phyloP scores from a whole-genome alignment of 2,329 filamentous ascomycete genomes.

The Nothopassalora personata region DNA sequence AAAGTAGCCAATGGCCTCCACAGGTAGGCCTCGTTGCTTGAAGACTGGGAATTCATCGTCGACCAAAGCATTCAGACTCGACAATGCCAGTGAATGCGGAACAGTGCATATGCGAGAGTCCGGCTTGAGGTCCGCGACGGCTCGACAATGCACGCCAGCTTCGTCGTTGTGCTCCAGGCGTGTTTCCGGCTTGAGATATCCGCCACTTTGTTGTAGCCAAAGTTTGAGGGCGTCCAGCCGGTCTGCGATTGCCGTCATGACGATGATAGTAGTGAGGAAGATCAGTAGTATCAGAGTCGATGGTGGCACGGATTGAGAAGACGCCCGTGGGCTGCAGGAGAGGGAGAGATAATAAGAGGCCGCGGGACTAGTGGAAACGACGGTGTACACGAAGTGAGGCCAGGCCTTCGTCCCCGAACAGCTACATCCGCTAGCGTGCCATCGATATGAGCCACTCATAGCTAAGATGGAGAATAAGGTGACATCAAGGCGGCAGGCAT shows the following conservation, averaged over 20 bases:
- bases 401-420: too few species aligned
- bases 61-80: conserved; percentile 34
- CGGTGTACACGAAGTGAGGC: too few species aligned
- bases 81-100: conserved; percentile 32
- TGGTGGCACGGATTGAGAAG: too few species aligned
- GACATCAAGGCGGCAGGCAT: too few species aligned
- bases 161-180: conserved; percentile 20
- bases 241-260: neutral
- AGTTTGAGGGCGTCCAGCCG: conserved; percentile 21
- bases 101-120: conserved; percentile 23
- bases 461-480: too few species aligned
- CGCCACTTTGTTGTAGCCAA: conserved; percentile 31
- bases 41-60: conserved; percentile 32
- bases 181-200: conserved; percentile 27
- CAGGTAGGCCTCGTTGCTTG: conserved; percentile 22
- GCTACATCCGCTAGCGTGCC: too few species aligned
- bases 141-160: conserved; percentile 28
- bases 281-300: neutral
- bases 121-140: conserved; percentile 16
- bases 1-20: conserved; percentile 33
- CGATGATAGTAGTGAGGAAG: too few species aligned
- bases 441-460: too few species aligned
- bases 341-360: too few species aligned
- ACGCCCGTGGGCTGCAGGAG: too few species aligned
- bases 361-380: too few species aligned